Base-by-base conservation (phyloP, 371 early-diverging fungal genomes). In the Lichtheimia ramosa region DNA sequence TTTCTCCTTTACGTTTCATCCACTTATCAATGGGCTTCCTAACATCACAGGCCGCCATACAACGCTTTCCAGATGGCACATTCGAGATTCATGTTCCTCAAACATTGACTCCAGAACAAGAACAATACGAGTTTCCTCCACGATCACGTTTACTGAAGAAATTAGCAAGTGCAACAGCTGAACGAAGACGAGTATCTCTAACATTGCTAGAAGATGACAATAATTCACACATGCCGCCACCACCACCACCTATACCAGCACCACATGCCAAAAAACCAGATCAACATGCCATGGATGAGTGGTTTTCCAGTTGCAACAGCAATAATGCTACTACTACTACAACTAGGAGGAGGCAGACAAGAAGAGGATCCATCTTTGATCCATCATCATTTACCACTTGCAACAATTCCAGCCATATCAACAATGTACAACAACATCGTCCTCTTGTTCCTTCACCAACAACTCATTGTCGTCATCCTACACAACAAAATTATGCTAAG, bases 41-140 rank as follows among this genome's bases (percentile, higher is more conserved):
- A 34, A 34, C 10, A 34, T 46, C 7, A 13, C 66, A 77, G 78
- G 73, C 71, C 28, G 42, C 65, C 21, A 70, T 77, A 42, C 71
- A 72, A 25, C 57, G 64, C 21, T 70, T 69, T 28, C 74, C 78
- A 46, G 73, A 74, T 49, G 78, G 78, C 18, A 52, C 63, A 3
- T 66, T 67, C 34, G 78, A 78, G 58, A 78, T 78, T 23, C 58
- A 69, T 42, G 71, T 78, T 21, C 78, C 75, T 53, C 78, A 78
- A 56, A 69, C 57, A 54, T 52, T 78, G 49, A 78, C 78, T 8
- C 58, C 70, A 49, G 78, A 78, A 61, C 78, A 78, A 63, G 66
- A 78, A 39, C 69, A 73, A n/a, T 78, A 74, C 55, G 70, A 78
- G 62, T 78, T 78, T 56, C 78, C 78, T 51, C 78, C 75, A 43